These are phyloP conservation scores for Podaxis sp. DNA, from an alignment of 768 basidiomycete species.

Conservation along the genomic window DNA sequence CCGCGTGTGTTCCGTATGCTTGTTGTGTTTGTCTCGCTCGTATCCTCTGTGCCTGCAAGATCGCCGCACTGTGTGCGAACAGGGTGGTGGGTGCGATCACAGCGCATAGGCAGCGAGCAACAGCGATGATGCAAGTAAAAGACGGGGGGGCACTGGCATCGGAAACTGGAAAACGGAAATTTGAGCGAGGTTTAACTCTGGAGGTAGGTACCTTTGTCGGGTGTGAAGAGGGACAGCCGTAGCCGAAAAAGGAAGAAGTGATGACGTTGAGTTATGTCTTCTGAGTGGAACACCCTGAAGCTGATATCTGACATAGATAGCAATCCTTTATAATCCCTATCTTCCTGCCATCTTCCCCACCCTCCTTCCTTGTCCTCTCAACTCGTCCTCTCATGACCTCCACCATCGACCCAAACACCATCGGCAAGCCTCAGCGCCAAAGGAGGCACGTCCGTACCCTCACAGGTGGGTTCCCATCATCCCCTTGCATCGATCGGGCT, in stretches of 20 bases:
- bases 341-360: constrained; percentile 9
- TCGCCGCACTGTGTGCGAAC: constrained; percentile 1
- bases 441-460: constrained; percentile 67
- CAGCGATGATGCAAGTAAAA: neutral
- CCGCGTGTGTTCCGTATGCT: neutral
- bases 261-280: neutral
- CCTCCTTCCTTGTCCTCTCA: constrained; percentile 7
- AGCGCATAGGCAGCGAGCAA: neutral
- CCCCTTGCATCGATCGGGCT: neutral
- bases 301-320: constrained; percentile 6
- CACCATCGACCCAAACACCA: constrained; percentile 57
- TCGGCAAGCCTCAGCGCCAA: constrained; percentile 56
- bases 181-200: neutral
- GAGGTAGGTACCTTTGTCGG: no score
- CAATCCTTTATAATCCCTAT: constrained; percentile 5
- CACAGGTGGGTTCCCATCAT: constrained; percentile 38
- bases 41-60: constrained; percentile 3
- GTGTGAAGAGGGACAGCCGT: neutral
- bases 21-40: constrained; percentile 6
- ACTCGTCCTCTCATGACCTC: constrained; percentile 49
- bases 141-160: no score
- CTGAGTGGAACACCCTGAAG: constrained; percentile 1
- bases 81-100: neutral
- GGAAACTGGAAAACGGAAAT: neutral
- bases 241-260: neutral